Conservation (phyloP, 78 protist species). For the Guillardia theta region DNA sequence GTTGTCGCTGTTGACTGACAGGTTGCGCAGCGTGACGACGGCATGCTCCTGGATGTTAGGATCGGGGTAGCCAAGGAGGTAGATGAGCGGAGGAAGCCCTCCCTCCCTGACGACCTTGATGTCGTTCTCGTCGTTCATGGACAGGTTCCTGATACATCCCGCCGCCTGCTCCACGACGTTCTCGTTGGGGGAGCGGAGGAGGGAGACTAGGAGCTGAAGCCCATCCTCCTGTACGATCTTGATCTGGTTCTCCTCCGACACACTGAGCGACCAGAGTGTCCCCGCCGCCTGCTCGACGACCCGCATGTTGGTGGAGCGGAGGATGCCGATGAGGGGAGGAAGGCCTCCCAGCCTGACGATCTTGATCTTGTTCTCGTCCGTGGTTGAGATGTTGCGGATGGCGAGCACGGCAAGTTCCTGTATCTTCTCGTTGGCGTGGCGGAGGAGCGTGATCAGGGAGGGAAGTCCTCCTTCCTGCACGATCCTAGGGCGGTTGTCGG, state of each 20-base stretch:
- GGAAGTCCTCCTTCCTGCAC: conserved; percentile 17
- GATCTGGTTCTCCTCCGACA: conserved; percentile 32
- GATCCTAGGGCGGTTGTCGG: conserved; percentile 1
- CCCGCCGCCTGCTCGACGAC: conserved; percentile 41
- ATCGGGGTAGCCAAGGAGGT: conserved; percentile 38
- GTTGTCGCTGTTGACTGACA: conserved; percentile 23
- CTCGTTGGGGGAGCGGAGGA: conserved; percentile 37
- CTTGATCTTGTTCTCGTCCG: conserved; percentile 31
- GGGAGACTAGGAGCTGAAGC: conserved; percentile 4
- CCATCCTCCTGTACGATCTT: conserved; percentile 13
- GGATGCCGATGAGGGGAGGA: conserved; percentile 26
- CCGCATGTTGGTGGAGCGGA: conserved; percentile 42
- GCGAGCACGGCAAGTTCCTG: neutral
- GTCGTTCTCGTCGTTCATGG: conserved; percentile 31
- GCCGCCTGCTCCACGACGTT: conserved; percentile 42
- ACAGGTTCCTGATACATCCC: conserved; percentile 25
- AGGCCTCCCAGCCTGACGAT: conserved; percentile 8
- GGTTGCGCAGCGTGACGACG: neutral
- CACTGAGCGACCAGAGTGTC: conserved; percentile 28
- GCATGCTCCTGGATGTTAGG: conserved; percentile 41
- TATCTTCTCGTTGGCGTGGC: neutral
- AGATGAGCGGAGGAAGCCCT: neutral
- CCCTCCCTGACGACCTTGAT: conserved; percentile 28
- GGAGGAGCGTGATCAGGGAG: neutral
- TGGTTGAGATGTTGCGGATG: conserved; percentile 19